phyloP scores from a whole-genome alignment of 2,329 filamentous ascomycete species.

The Aspergillus phoenicis region DNA sequence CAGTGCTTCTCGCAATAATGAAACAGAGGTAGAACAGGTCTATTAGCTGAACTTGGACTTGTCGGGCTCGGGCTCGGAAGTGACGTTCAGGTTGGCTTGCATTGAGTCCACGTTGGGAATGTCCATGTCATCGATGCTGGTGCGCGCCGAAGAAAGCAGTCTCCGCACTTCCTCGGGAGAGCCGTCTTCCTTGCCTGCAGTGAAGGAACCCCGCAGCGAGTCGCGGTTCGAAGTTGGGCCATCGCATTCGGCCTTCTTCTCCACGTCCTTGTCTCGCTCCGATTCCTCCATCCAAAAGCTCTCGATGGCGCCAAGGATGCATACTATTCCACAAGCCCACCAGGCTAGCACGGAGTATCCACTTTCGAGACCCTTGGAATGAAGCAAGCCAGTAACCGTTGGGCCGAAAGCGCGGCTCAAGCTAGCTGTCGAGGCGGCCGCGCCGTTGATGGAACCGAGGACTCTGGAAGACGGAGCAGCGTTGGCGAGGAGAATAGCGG shows the following conservation, averaged over 20 bases:
- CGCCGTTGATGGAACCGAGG: conserved; percentile 88
- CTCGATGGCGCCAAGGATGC: conserved; percentile 71
- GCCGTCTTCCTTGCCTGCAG: conserved; percentile 26
- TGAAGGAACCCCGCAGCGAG: conserved; percentile 25
- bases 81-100: conserved; percentile 15
- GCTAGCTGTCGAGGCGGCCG: conserved; percentile 87
- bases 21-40: background rate
- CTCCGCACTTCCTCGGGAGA: conserved; percentile 38
- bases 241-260: conserved; percentile 41
- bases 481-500: conserved; percentile 86
- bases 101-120: conserved; percentile 30
- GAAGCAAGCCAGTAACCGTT: conserved; percentile 81
- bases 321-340: conserved; percentile 85
- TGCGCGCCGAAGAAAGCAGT: conserved; percentile 38
- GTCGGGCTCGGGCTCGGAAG: conserved; percentile 14
- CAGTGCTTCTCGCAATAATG: background rate
- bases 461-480: conserved; percentile 81
- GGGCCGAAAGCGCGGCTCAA: conserved; percentile 86
- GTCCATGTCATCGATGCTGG: conserved; percentile 39
- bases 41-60: conserved; percentile 13
- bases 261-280: conserved; percentile 43
- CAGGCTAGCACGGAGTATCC: conserved; percentile 88
- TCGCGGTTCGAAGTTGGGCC: conserved; percentile 33
- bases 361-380: conserved; percentile 74
- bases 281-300: conserved; percentile 75